Evolutionary conservation across 2,329 filamentous ascomycete genomes (phyloP), one percentile per base, ranked within the genome.

Genomic region (Fusarium sp.): DNA sequence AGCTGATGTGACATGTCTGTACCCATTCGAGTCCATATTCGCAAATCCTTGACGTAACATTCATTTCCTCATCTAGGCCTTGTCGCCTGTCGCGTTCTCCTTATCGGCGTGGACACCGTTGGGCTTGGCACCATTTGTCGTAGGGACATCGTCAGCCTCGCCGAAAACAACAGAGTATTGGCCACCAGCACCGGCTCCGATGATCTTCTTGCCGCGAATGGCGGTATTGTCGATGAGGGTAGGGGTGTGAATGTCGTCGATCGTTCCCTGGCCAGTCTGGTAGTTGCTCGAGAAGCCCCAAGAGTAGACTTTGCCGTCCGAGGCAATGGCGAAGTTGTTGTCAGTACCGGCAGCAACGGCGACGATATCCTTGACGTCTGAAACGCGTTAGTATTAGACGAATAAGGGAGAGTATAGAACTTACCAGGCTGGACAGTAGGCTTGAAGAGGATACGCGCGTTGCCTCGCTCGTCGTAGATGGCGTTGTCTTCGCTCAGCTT

Each of bases 201-300:
- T 83, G 39, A 97, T 82, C 75, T 88, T 87, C 77, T 90, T 88
- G 38, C 86, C 91, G 28, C 88, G 84, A 26, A 95, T 85, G 38
- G 92, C 93, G 11, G 88, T 91, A 79, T 97, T 97, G 71, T 96
- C 91, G 53, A 97, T 91, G 44, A 89, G 71, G 0, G 90, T 95
- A 0, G 93, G 92, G 24, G 85, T 82, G 67, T 89, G 84, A 28
- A 97, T 84, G 68, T 97, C 92, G 45, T 95, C 91, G n/a, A 86
- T 86, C 2, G 84, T 88, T 35, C 90, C 91, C 62, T 88, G 88
- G 7, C 91, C 92, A 6, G 91, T 93, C 77, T 93, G 91, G 74
- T 91, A 93, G 70, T 89, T 91, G 56, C 85, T 86, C 5, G 86
- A 90, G 79, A 95, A 94, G 9, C 92, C 92, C 90, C 91, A 95